Evolutionary conservation across 805 yeast species (phyloP), one percentile per base, ranked within the genome.

Genomic region (Pichia kluyveri): DNA sequence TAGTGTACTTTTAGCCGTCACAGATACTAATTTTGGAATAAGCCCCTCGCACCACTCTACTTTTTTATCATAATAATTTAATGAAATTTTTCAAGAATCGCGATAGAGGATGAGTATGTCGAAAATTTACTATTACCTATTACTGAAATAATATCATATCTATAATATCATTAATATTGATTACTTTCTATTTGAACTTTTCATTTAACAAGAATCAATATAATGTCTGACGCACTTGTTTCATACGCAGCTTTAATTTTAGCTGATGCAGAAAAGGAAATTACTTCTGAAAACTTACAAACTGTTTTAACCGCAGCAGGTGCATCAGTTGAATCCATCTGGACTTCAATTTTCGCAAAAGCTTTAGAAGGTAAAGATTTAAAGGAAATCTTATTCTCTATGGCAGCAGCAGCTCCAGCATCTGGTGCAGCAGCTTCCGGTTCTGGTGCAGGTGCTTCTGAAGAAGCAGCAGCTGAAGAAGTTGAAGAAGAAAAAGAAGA

Each of bases 221-320:
- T 4, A 42, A 87, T 87, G 96, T 85, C 95, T 72, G 96, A 89
- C 80, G 80, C 95, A 68, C 82, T 91, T 69, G 87, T 88, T 69
- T 86, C 96, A 64, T 89, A 88, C 86, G 98, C 99, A 72, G 96
- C 98, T 69, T 83, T 91, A 74, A 89, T 91, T 77, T 81, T 91
- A 74, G 96, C 97, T 61, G 99, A 91, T 70, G 87, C 97, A 67
- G 96, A 88, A 68, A 76, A 88, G 68, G 96, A 90, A 74, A 80
- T 93, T 82, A 51, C 68, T 50, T 67, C 93, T 61, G 91, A 85
- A 71, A 87, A 86, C 79, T 76, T 87, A 63, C 71, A 80, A 66
- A 71, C 93, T 59, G 73, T 87, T 69, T 74, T 87, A 70, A 66
- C 73, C 65, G 86, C 95, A 62, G 96, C 96, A 61, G 86, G 87